A percentile compares a stretch with the other conserved stretches of the same genome.
Evolutionary conservation across 208 protist genomes (phyloP).

Genomic region (Vickermania ingenoplastis): DNA sequence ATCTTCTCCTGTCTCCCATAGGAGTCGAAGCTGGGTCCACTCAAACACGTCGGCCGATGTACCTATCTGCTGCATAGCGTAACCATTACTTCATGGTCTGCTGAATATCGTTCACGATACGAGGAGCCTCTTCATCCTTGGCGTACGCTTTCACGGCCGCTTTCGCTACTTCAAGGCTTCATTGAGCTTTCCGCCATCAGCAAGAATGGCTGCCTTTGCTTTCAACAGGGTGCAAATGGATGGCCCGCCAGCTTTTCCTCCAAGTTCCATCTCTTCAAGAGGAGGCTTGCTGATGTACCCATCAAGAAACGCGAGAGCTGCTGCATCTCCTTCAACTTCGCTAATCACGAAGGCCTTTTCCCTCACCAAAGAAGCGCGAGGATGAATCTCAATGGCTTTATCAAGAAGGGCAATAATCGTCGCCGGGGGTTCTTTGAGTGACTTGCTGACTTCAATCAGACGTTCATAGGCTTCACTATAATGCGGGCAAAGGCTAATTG

Average conservation of each 20-base stretch:
- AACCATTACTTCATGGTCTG: slow-evolving; percentile 6
- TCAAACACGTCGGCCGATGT: not conserved
- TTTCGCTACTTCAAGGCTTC: slow-evolving; percentile 57
- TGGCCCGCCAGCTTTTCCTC: slow-evolving; percentile 28
- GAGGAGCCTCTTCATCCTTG: slow-evolving; percentile 56
- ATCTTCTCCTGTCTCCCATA: no score
- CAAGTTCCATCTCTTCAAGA: slow-evolving; percentile 73
- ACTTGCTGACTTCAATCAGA: slow-evolving; percentile 37
- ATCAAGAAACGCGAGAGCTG: slow-evolving; percentile 61
- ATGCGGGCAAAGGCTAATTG: slow-evolving; percentile 39
- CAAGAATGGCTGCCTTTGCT: slow-evolving; percentile 82
- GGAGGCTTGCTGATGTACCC: slow-evolving; percentile 56
- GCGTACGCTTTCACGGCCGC: slow-evolving; percentile 48
- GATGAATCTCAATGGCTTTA: slow-evolving; percentile 62
- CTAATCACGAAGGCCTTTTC: slow-evolving; percentile 85
- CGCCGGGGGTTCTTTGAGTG: slow-evolving; percentile 14
- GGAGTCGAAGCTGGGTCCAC: no score
- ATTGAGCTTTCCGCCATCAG: slow-evolving; percentile 52
- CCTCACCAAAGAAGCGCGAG: slow-evolving; percentile 54
- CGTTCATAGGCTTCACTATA: slow-evolving; percentile 60
- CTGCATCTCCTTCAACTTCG: slow-evolving; percentile 65
- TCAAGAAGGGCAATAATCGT: slow-evolving; percentile 35
- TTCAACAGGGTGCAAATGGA: slow-evolving; percentile 66
- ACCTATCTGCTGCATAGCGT: not conserved
- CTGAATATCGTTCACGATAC: slow-evolving; percentile 53